Evolutionary conservation across 768 basidiomycete genomes (phyloP).

Genomic region (Boletus patriciae): DNA sequence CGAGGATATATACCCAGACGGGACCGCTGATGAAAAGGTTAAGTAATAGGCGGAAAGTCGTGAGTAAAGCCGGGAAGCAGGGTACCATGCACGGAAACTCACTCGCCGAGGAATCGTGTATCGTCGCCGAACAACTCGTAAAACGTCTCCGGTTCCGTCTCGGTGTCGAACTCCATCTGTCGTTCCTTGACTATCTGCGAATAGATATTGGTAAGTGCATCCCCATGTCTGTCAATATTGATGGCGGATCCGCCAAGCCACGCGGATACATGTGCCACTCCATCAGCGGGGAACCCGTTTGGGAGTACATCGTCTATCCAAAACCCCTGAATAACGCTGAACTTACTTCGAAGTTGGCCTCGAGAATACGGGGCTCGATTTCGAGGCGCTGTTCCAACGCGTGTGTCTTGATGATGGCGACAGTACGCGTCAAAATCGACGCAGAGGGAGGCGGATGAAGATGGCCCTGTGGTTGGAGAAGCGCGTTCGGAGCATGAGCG

Average conservation of each 20-base stretch:
- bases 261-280: conserved; percentile 10
- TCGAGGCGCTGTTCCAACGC: conserved; percentile 73
- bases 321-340: conserved; percentile 5
- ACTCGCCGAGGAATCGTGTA: conserved; percentile 73
- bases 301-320: background rate
- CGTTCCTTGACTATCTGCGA: conserved; percentile 80
- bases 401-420: conserved; percentile 83
- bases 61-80: conserved; percentile 9
- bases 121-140: conserved; percentile 82
- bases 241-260: conserved; percentile 17
- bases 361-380: conserved; percentile 76
- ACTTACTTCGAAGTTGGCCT: conserved; percentile 79
- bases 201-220: conserved; percentile 15
- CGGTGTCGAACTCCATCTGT: conserved; percentile 86
- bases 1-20: conserved; percentile 91
- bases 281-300: conserved; percentile 2
- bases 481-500: conserved; percentile 1
- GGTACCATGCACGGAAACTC: conserved; percentile 34
- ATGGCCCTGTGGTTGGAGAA: conserved; percentile 3
- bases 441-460: conserved; percentile 9
- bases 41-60: background rate
- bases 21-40: conserved; percentile 56
- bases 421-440: conserved; percentile 51
- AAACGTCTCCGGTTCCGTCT: conserved; percentile 76
- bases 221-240: conserved; percentile 8